Conservation (phyloP, 2,329 filamentous ascomycete species). For the Xenosphaeropsis pyriputrescens region DNA sequence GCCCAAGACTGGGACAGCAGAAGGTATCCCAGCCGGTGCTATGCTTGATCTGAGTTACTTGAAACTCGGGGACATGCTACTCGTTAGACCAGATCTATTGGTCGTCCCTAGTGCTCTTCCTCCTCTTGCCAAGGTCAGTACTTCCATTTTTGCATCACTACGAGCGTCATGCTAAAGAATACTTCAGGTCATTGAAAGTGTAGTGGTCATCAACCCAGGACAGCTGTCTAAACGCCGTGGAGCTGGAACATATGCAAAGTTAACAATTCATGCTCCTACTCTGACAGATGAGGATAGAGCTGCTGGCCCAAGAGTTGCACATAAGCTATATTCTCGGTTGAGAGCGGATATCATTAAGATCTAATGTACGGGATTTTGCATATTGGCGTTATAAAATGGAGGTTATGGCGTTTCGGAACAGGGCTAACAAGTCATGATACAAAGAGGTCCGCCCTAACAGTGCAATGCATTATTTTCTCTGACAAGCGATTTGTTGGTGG, state of each 20-base stretch:
- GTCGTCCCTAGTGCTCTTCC: slow-evolving; percentile 71
- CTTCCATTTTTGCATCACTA: slow-evolving; percentile 1
- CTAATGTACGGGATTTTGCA: slow-evolving; percentile 16
- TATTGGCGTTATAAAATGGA: too few species aligned
- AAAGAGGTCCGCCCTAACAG: too few species aligned
- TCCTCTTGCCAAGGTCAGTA: slow-evolving; percentile 70
- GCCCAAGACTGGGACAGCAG: slow-evolving; percentile 46
- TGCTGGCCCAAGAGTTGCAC: slow-evolving; percentile 43
- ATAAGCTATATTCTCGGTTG: slow-evolving; percentile 68
- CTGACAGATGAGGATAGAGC: slow-evolving; percentile 42
- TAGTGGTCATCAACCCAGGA: slow-evolving; percentile 83
- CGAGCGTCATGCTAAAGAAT: neutral
- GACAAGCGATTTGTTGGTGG: too few species aligned
- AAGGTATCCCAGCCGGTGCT: slow-evolving; percentile 52
- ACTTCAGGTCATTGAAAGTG: slow-evolving; percentile 70
- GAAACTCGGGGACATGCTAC: slow-evolving; percentile 83
- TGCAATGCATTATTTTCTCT: too few species aligned
- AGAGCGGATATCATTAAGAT: slow-evolving; percentile 82
- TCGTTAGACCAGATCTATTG: slow-evolving; percentile 71
- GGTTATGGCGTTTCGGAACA: too few species aligned
- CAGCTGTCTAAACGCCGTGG: slow-evolving; percentile 72
- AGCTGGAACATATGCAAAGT: slow-evolving; percentile 71
- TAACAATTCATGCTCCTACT: slow-evolving; percentile 56
- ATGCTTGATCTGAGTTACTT: slow-evolving; percentile 73
- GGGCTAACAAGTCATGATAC: too few species aligned